These are phyloP conservation scores for Gracilaria gracilis DNA, from an alignment of 23 red algal species.

Conservation along the genomic window DNA sequence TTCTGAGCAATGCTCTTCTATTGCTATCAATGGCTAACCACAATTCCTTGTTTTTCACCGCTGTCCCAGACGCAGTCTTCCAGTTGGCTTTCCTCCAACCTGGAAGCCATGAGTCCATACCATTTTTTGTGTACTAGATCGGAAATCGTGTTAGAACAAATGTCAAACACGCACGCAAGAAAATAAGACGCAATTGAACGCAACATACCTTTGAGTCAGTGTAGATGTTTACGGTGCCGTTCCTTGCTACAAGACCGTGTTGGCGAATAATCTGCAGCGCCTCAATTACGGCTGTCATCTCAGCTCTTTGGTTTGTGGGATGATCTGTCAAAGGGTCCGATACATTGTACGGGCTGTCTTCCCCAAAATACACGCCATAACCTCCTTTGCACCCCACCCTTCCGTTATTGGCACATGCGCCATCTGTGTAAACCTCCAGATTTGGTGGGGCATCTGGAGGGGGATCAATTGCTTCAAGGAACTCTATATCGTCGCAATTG, in stretches of 20 bases:
- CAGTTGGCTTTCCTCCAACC: slow-evolving; percentile 77
- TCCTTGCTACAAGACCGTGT: slow-evolving; percentile 30
- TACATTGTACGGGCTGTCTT: slow-evolving; percentile 69
- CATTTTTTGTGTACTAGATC: slow-evolving; percentile 79
- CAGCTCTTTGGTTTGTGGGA: slow-evolving; percentile 93
- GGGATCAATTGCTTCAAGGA: neutral
- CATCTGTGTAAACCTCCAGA: slow-evolving; percentile 86
- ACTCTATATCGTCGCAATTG: neutral
- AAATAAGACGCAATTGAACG: neutral
- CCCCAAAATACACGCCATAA: slow-evolving; percentile 86
- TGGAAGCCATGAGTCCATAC: slow-evolving; percentile 68
- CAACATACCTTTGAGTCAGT: slow-evolving; percentile 66
- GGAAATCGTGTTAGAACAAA: neutral
- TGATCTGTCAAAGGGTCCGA: slow-evolving; percentile 47
- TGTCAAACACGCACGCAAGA: neutral
- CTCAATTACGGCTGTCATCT: slow-evolving; percentile 79
- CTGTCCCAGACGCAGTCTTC: slow-evolving; percentile 42
- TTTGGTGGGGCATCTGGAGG: slow-evolving; percentile 1
- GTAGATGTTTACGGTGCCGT: slow-evolving; percentile 32
- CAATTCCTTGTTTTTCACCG: slow-evolving; percentile 76
- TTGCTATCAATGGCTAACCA: slow-evolving; percentile 63
- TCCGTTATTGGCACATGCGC: slow-evolving; percentile 86
- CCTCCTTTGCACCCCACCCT: slow-evolving; percentile 43
- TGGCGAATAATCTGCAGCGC: slow-evolving; percentile 69
- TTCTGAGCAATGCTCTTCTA: slow-evolving; percentile 14